These are phyloP conservation scores for Cystobasidiaceae sp. DNA, from an alignment of 1,284 basidiomycete genomes.

Conservation along the genomic window DNA sequence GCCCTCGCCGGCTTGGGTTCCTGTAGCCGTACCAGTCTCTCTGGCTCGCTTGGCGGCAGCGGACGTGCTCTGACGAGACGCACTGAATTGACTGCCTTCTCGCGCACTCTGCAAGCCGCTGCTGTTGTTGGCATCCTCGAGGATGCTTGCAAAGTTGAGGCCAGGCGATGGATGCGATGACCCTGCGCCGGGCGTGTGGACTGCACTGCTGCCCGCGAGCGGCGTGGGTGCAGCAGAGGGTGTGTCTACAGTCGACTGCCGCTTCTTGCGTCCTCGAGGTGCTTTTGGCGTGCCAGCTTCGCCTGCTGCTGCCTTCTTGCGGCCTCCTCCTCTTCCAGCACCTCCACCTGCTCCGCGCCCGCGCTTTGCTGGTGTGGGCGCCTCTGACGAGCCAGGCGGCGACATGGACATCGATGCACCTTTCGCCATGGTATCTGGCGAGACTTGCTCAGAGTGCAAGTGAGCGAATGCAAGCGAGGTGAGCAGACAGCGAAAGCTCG, in stretches of 20 bases:
- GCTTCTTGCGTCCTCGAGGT: constrained; percentile 1
- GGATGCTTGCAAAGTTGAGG: not conserved
- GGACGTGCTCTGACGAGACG: not conserved
- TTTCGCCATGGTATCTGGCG: no score
- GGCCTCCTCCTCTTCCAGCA: not conserved
- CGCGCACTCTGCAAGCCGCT: no score
- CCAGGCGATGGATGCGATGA: not conserved
- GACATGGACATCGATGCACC: constrained; percentile 17
- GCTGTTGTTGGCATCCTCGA: not conserved
- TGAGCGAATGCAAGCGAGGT: not conserved
- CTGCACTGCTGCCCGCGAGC: not conserved
- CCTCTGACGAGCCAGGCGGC: constrained; percentile 3
- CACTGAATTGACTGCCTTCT: constrained; percentile 21
- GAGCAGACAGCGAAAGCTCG: not conserved
- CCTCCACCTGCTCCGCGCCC: constrained; percentile 2
- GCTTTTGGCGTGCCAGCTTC: not conserved
- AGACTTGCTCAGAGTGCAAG: not conserved
- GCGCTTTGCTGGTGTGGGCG: constrained; percentile 9
- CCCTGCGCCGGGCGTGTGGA: not conserved
- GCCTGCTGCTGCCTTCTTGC: not conserved
- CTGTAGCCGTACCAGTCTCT: constrained; percentile 1
- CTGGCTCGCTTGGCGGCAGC: not conserved
- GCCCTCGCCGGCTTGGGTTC: not conserved
- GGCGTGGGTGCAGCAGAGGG: not conserved
- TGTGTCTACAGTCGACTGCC: constrained; percentile 8